Percentiles rank a stretch among this genome's conserved stretches.
phyloP scores from a whole-genome alignment of 2,329 filamentous ascomycete species.

The Xylariaceae sp. region DNA sequence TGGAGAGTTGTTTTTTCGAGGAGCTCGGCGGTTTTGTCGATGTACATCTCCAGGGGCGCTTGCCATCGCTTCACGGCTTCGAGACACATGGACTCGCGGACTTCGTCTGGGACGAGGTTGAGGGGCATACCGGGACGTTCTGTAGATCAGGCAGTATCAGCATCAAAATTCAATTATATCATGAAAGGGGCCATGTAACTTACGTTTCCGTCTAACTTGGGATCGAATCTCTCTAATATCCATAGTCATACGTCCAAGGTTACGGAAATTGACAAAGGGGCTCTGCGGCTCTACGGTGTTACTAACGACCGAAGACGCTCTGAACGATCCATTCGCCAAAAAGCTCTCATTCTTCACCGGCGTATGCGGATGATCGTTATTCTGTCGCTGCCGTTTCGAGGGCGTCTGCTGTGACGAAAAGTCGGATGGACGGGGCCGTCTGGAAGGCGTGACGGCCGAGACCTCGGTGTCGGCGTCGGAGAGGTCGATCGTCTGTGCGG shows the following conservation, averaged over 20 bases:
- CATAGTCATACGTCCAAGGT: slow-evolving; percentile 38
- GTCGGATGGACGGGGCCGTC: slow-evolving; percentile 28
- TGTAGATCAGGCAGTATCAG: slow-evolving; percentile 1
- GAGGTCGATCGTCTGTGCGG: slow-evolving; percentile 28
- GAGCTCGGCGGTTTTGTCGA: slow-evolving; percentile 43
- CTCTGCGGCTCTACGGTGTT: slow-evolving; percentile 15
- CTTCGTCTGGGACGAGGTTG: slow-evolving; percentile 53
- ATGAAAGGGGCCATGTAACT: neutral
- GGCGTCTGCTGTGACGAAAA: slow-evolving; percentile 29
- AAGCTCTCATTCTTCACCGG: slow-evolving; percentile 38
- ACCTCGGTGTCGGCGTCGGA: slow-evolving; percentile 28
- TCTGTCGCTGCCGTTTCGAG: slow-evolving; percentile 26
- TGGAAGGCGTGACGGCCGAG: slow-evolving; percentile 24
- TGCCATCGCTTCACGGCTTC: slow-evolving; percentile 56
- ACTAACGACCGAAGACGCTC: slow-evolving; percentile 25
- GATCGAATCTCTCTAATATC: slow-evolving; percentile 48
- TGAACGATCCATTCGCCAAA: slow-evolving; percentile 21
- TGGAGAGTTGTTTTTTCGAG: slow-evolving; percentile 42
- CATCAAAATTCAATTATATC: neutral
- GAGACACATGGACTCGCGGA: slow-evolving; percentile 53
- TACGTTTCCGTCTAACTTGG: slow-evolving; percentile 48
- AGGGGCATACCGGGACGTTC: slow-evolving; percentile 50
- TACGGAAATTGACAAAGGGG: slow-evolving; percentile 37
- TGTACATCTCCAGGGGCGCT: slow-evolving; percentile 45
- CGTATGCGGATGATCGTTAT: slow-evolving; percentile 12